phyloP scores from a whole-genome alignment of 139 green algal species.

The Chlamydomonas eustigma region DNA sequence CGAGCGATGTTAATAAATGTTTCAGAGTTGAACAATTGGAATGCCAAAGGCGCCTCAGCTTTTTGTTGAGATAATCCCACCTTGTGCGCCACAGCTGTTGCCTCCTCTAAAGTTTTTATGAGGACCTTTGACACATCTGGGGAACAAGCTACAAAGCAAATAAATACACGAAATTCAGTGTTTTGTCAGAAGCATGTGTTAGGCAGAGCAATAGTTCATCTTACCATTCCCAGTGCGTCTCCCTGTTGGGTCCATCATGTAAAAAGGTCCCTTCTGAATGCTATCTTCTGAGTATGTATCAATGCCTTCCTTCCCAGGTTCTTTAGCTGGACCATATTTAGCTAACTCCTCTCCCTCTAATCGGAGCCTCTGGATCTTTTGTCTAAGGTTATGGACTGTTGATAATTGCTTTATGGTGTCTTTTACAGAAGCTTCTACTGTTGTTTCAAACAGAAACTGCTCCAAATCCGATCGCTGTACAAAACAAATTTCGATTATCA shows the following conservation, averaged over 20 bases:
- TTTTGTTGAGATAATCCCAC: no score
- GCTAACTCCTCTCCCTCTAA: slow-evolving; percentile 74
- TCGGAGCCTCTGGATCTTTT: slow-evolving; percentile 65
- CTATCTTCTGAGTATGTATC: slow-evolving; percentile 60
- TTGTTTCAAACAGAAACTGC: slow-evolving; percentile 75
- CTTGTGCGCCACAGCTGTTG: slow-evolving; percentile 44
- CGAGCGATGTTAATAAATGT: no score
- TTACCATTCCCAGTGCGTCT: slow-evolving; percentile 66
- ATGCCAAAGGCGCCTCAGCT: no score
- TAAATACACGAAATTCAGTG: neutral
- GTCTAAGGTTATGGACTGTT: slow-evolving; percentile 66
- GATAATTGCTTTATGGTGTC: slow-evolving; percentile 46
- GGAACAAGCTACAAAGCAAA: slow-evolving; percentile 46
- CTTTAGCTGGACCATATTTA: slow-evolving; percentile 70
- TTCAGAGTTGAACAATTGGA: no score
- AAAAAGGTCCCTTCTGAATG: slow-evolving; percentile 54
- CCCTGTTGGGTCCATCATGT: slow-evolving; percentile 72
- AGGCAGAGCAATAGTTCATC: slow-evolving; percentile 2
- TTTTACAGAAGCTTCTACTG: slow-evolving; percentile 39
- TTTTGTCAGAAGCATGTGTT: neutral
- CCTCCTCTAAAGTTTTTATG: slow-evolving; percentile 55
- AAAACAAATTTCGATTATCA: neutral
- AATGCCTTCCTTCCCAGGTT: slow-evolving; percentile 70
- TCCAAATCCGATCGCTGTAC: slow-evolving; percentile 65
- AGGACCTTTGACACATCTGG: slow-evolving; percentile 55